Base-by-base conservation (phyloP, 805 yeast genomes). In the Yamadazyma ubonensis region DNA sequence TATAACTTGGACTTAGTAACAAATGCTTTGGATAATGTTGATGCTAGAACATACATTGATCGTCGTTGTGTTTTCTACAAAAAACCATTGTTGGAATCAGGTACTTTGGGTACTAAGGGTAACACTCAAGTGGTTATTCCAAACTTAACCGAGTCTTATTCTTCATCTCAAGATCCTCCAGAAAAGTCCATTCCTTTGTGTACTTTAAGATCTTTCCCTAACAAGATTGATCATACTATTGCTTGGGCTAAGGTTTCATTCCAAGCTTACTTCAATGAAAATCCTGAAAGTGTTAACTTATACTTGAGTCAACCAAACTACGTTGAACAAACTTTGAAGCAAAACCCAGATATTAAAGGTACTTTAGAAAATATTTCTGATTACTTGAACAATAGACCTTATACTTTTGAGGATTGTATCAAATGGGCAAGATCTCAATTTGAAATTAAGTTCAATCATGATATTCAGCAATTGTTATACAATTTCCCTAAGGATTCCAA, bases 191-290 rank as follows among this genome's bases (percentile, higher is more conserved):
- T 93, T 57, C 99, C 99, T 22, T 75, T 93, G 56, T 93, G 99
- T 76, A 93, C 99, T 2, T 75, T 93, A 59, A 82, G 98, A 67
- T 86, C 96, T 3, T 93, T 93, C 83, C 99, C 99, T 42, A 86
- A 89, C 65, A 91, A 91, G 67, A 93, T 93, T 54, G 99, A 93
- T 61, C 99, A 93, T 59, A 93, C 99, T 1, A 93, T 93, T 67
- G 98, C 99, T 5, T 93, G 99, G 99, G 96, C 98, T 11, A 95
- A 95, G 68, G 81, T 89, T 14, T 73, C 88, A 58, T 93, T 93
- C 75, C 93, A 86, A 71, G 96, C 93, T 15, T 88, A 80, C 57
- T 93, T 93, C 63, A 72, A 80, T 26, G 96, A 91, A 45, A 75
- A 88, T n/a, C 90, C 96, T 14, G 96, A 87, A 63, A 88, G 88